Evolutionary conservation across 2,329 filamentous ascomycete genomes (phyloP).

Genomic region (Tothia fuscella): DNA sequence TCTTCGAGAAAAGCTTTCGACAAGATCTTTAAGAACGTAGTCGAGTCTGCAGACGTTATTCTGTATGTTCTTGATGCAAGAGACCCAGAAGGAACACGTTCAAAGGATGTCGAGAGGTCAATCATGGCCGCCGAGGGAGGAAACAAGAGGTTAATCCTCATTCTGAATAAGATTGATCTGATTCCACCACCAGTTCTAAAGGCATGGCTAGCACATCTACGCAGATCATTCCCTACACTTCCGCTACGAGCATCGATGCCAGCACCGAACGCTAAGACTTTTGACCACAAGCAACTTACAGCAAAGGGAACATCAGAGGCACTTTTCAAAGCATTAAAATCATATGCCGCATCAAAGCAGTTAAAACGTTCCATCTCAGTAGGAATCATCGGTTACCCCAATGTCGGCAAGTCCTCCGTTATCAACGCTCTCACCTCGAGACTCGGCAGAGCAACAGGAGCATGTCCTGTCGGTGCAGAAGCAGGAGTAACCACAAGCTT

Average conservation of each 20-base stretch:
- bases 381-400: slow-evolving; percentile 89
- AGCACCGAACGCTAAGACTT: slow-evolving; percentile 75
- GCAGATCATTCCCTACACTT: slow-evolving; percentile 81
- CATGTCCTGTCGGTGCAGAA: slow-evolving; percentile 79
- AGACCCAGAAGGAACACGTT: slow-evolving; percentile 82
- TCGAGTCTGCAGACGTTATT: slow-evolving; percentile 79
- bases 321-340: slow-evolving; percentile 81
- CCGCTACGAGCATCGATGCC: slow-evolving; percentile 75
- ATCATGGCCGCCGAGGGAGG: slow-evolving; percentile 79
- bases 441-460: slow-evolving; percentile 54
- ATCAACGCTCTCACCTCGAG: slow-evolving; percentile 84
- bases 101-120: slow-evolving; percentile 78
- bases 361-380: slow-evolving; percentile 84
- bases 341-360: slow-evolving; percentile 70
- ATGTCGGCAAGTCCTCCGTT: slow-evolving; percentile 91
- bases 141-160: slow-evolving; percentile 77
- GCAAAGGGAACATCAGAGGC: slow-evolving; percentile 75
- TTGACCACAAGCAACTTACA: slow-evolving; percentile 83
- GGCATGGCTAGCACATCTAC: slow-evolving; percentile 72
- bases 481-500: slow-evolving; percentile 85
- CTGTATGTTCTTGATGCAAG: slow-evolving; percentile 89
- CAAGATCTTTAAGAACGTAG: slow-evolving; percentile 90
- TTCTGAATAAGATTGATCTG: slow-evolving; percentile 93
- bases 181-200: slow-evolving; percentile 72
- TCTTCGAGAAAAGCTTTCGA: slow-evolving; percentile 79